Evolutionary conservation across 73 alveolate genomes (phyloP).

Genomic region (Paramecium primaurelia): DNA sequence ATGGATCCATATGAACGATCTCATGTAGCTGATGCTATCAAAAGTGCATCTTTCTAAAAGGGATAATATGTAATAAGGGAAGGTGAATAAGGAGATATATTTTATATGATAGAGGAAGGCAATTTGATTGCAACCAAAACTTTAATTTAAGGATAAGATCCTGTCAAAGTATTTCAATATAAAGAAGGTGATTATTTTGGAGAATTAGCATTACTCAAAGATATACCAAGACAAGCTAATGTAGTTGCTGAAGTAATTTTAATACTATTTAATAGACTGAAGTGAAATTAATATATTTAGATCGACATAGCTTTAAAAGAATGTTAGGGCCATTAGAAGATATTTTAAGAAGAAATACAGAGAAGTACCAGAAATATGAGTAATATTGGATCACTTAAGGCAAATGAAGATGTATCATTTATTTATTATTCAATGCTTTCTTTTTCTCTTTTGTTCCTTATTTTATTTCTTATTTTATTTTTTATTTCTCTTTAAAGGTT

Average conservation of each 20-base stretch:
- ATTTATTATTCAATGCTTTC: neutral
- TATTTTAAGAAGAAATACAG: slow-evolving; percentile 70
- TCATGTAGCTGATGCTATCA: slow-evolving; percentile 88
- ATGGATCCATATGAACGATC: slow-evolving; percentile 89
- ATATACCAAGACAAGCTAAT: slow-evolving; percentile 94
- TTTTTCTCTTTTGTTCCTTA: neutral
- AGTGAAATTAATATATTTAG: slow-evolving; percentile 64
- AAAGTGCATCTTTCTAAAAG: slow-evolving; percentile 62
- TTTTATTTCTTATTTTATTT: neutral
- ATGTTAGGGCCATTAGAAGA: slow-evolving; percentile 84
- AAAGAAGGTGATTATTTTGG: slow-evolving; percentile 92
- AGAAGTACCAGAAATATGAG: slow-evolving; percentile 66
- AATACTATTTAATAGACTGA: slow-evolving; percentile 66
- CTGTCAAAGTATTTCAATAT: slow-evolving; percentile 78
- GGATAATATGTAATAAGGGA: slow-evolving; percentile 78
- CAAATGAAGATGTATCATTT: neutral
- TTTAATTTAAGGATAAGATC: slow-evolving; percentile 75
- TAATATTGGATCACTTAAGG: slow-evolving; percentile 36
- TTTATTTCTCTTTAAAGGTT: neutral
- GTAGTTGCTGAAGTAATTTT: slow-evolving; percentile 73
- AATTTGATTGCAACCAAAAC: slow-evolving; percentile 85
- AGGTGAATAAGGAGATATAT: slow-evolving; percentile 91
- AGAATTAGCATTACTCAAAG: slow-evolving; percentile 90
- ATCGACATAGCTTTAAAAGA: slow-evolving; percentile 75
- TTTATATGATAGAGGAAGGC: slow-evolving; percentile 93